phyloP scores from a whole-genome alignment of 2,329 filamentous ascomycete species.

The Fusarium sterilihyphosum region DNA sequence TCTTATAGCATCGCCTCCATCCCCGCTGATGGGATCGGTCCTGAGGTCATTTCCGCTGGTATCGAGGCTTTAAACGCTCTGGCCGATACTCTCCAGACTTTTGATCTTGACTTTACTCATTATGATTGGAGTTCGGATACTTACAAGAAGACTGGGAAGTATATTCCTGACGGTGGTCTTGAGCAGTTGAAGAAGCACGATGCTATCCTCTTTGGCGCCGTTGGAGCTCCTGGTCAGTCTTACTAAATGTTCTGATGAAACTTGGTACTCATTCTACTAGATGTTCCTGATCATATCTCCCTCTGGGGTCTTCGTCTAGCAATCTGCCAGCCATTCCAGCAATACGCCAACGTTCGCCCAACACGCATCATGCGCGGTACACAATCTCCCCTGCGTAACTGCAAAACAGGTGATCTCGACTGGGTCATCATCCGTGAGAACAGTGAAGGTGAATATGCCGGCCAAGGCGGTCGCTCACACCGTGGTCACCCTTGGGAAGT shows the following conservation, averaged over 20 bases:
- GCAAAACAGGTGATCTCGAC: conserved; percentile 65
- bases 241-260: conserved; percentile 55
- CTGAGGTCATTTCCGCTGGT: conserved; percentile 69
- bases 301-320: conserved; percentile 72
- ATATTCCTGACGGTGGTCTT: conserved; percentile 50
- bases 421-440: conserved; percentile 76
- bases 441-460: conserved; percentile 73
- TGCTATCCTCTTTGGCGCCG: conserved; percentile 72
- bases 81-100: conserved; percentile 61
- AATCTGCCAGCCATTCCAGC: conserved; percentile 71
- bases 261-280: conserved; percentile 35
- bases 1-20: conserved; percentile 67
- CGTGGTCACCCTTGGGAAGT: conserved; percentile 66
- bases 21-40: conserved; percentile 71
- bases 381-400: conserved; percentile 63
- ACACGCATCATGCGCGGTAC: conserved; percentile 70
- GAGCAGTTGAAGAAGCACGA: conserved; percentile 55
- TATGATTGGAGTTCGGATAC: conserved; percentile 75
- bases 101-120: conserved; percentile 69
- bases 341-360: conserved; percentile 74
- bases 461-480: conserved; percentile 71
- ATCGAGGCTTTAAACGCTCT: conserved; percentile 69
- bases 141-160: conserved; percentile 72
- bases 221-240: conserved; percentile 62
- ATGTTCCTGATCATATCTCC: conserved; percentile 73